A percentile compares a stretch with the other conserved stretches of the same genome.
Conservation (phyloP, 176 grass and related monocot species). For the Triticum dicoccoides region DNA sequence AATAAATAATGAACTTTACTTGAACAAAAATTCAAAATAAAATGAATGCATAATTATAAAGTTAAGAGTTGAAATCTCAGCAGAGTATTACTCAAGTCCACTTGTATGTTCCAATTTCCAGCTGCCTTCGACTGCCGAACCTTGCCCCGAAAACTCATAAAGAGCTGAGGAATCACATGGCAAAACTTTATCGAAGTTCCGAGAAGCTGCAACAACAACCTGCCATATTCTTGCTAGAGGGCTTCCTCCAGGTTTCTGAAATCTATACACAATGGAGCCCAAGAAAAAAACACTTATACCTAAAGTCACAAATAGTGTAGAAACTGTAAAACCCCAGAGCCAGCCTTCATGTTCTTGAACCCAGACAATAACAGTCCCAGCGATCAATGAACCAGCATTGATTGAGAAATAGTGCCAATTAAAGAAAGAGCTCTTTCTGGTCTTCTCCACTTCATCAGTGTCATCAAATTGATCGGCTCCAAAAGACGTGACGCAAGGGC, state of each 20-base stretch:
- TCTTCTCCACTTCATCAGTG: slow-evolving; percentile 60
- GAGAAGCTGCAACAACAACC: slow-evolving; percentile 54
- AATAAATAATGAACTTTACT: neutral
- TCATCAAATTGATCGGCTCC: slow-evolving; percentile 89
- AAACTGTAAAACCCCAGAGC: slow-evolving; percentile 63
- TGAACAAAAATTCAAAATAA: neutral
- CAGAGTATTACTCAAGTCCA: slow-evolving; percentile 42
- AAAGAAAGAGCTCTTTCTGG: slow-evolving; percentile 74
- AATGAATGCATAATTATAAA: neutral
- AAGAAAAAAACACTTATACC: slow-evolving; percentile 59
- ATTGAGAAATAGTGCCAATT: slow-evolving; percentile 69
- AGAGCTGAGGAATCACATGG: slow-evolving; percentile 66
- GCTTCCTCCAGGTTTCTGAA: slow-evolving; percentile 83
- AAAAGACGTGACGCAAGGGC: slow-evolving; percentile 73
- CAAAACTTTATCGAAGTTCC: slow-evolving; percentile 47
- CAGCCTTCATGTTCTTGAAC: slow-evolving; percentile 77
- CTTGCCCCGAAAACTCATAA: slow-evolving; percentile 58
- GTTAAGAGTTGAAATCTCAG: neutral
- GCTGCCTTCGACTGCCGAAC: slow-evolving; percentile 56
- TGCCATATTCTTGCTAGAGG: slow-evolving; percentile 68
- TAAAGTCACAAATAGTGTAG: slow-evolving; percentile 56
- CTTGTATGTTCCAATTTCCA: slow-evolving; percentile 44
- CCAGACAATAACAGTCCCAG: slow-evolving; percentile 69
- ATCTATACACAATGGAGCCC: slow-evolving; percentile 69
- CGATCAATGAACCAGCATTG: slow-evolving; percentile 66